A percentile compares a stretch with the other conserved stretches of the same genome.
These are phyloP conservation scores for Candida ascalaphidarum DNA, from an alignment of 805 yeast species.

Conservation along the genomic window DNA sequence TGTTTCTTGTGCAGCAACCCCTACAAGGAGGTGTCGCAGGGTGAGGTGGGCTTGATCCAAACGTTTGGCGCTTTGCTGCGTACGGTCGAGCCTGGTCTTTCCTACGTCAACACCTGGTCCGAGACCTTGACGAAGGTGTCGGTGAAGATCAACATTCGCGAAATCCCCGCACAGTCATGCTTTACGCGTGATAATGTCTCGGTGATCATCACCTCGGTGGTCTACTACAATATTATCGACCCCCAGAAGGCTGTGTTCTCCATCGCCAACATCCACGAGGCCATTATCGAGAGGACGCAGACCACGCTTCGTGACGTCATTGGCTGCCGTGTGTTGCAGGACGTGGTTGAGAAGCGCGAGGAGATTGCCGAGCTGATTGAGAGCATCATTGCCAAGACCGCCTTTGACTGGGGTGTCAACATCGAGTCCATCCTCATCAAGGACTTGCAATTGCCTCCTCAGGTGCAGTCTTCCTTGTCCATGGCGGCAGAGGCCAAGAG, in stretches of 20 bases:
- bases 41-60: conserved; percentile 61
- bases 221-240: conserved; percentile 57
- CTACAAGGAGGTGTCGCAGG: conserved; percentile 52
- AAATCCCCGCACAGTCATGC: conserved; percentile 60
- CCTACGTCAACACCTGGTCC: conserved; percentile 56
- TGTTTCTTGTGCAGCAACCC: conserved; percentile 57
- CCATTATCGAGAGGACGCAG: conserved; percentile 60
- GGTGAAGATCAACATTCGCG: conserved; percentile 51
- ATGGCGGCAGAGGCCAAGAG: conserved; percentile 72
- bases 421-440: conserved; percentile 62
- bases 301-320: conserved; percentile 67
- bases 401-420: conserved; percentile 62
- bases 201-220: conserved; percentile 54
- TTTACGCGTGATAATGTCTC: conserved; percentile 65
- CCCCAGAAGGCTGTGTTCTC: conserved; percentile 61
- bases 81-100: conserved; percentile 62
- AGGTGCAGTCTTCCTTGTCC: conserved; percentile 52
- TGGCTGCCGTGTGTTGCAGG: conserved; percentile 59
- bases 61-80: conserved; percentile 58
- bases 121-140: conserved; percentile 45
- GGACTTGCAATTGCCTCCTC: conserved; percentile 48
- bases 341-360: conserved; percentile 65
- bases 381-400: conserved; percentile 52
- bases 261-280: conserved; percentile 43
- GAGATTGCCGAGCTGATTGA: conserved; percentile 61